Base-by-base conservation (phyloP, 768 basidiomycete species). In the Tulasnella sp. region DNA sequence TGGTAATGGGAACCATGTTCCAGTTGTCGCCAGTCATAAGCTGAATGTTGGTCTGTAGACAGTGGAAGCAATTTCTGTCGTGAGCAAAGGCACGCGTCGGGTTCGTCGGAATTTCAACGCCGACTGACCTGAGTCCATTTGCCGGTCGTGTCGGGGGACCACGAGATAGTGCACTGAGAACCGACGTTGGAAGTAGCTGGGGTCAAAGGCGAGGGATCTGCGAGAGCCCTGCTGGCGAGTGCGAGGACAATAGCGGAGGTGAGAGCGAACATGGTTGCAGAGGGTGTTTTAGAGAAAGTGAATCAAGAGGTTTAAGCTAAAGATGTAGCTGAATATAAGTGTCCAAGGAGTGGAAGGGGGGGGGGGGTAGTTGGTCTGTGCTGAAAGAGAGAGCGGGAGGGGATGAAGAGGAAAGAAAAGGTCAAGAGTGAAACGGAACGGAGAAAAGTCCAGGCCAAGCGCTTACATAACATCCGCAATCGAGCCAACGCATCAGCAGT, bases 21-120 rank as follows among this genome's bases (percentile, higher is more conserved):
- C 84, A 79, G 81, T 94, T 93, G 77, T 84, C 78, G 5, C 92
- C 92, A 0, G 89, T 88, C 91, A 91, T 93, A 78, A 94, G 85
- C 78, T 91, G 82, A 72, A 94, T 90, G 74, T 83, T 80, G 35
- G 71, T 72, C 71, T 72, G 52, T 29, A 29, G 29, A 32, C 26
- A n/a, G 47, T 29, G 35, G n/a, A n/a, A n/a, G n/a, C 12, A 67
- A 39, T 35, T 67, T 41, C 2, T 17, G 35, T n/a, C 29, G 59
- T 34, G 17, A 67, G 42, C 69, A 12, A 26, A 11, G 34, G 63
- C n/a, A n/a, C 64, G n/a, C 40, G 71, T 36, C 36, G 6, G 17
- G 39, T 12, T 16, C 7, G 66, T 26, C 34, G 35, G 40, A 35
- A 52, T 35, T 26, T 26, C 17, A 29, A 69, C 17, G 34, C 37